Evolutionary conservation across 75 land plant genomes (phyloP), one percentile per base, ranked within the genome.

Genomic region (Cupressus sempervirens): DNA sequence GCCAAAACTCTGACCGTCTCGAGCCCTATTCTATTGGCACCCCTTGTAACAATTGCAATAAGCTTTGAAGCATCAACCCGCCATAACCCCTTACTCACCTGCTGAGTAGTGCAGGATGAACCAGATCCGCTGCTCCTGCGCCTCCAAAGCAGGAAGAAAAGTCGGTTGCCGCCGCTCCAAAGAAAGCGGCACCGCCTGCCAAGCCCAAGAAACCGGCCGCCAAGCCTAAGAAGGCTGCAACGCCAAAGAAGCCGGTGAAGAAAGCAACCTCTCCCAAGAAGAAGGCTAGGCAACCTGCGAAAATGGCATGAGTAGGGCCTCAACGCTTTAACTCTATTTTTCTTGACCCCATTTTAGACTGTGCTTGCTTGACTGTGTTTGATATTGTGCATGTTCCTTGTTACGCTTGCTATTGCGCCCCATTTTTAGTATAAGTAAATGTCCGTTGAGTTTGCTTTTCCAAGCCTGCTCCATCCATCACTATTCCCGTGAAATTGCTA

Each of bases 1-100:
- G 92, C 95, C 82, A 93, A 62, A 4, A 92, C 92, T 79, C 94
- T 50, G 23, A 89, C 91, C 4, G 95, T 93, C 75, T 93, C 94
- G 14, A 62, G 80, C 10, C 93, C 93, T 56, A 92, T 92, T 26
- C 93, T 92, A 77, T 92, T 86, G 29, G 90, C 90, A 15, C 94
- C 95, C 35, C 95, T 94, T 5, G 92, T 93, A 80, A 92, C 89
- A 54, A 93, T 85, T 26, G 85, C 93, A 50, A 91, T 93, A 58
- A 93, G 85, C 20, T 87, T 73, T 41, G 83, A 84, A 45, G 89
- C 91, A 84, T 89, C 91, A 70, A 93, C 82, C 18, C n/a, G n/a
- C n/a, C n/a, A n/a, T n/a, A n/a, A n/a, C n/a, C 92, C 93, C 9
- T 92, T 62, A 14, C 91, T 90, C 30, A 93, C 94, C 29, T 93